Conservation (phyloP, 345 rosid genomes). For the Xanthoceras sorbifolium region DNA sequence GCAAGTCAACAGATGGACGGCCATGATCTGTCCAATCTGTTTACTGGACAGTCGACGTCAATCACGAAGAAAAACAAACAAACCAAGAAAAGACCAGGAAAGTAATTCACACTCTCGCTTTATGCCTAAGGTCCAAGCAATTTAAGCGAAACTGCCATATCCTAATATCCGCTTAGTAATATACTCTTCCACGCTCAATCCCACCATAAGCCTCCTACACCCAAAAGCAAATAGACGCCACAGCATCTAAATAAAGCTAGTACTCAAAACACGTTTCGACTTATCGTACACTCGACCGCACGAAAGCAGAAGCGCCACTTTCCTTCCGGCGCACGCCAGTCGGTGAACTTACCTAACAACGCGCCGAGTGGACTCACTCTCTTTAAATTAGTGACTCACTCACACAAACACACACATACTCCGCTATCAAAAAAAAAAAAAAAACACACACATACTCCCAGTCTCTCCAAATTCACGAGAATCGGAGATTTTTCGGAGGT, state of each 20-base stretch:
- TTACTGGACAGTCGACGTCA: too few species aligned
- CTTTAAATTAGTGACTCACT: not conserved
- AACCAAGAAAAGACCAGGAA: too few species aligned
- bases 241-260: not conserved
- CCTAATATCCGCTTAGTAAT: not conserved
- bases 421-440: too few species aligned
- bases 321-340: not conserved
- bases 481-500: conserved; percentile 1
- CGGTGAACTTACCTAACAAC: not conserved
- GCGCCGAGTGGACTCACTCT: not conserved
- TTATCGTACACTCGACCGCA: not conserved
- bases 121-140: too few species aligned
- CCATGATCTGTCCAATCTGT: not conserved
- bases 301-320: not conserved
- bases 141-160: too few species aligned
- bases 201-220: not conserved
- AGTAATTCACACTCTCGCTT: too few species aligned
- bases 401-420: not conserved
- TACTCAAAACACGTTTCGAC: not conserved
- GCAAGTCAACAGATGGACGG: not conserved
- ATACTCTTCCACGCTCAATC: not conserved
- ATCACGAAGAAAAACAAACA: too few species aligned
- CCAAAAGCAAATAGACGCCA: not conserved
- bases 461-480: not conserved
- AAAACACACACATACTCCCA: too few species aligned